Base-by-base conservation (phyloP, 192 early-diverging fungal genomes). In the Entomortierella parvispora region DNA sequence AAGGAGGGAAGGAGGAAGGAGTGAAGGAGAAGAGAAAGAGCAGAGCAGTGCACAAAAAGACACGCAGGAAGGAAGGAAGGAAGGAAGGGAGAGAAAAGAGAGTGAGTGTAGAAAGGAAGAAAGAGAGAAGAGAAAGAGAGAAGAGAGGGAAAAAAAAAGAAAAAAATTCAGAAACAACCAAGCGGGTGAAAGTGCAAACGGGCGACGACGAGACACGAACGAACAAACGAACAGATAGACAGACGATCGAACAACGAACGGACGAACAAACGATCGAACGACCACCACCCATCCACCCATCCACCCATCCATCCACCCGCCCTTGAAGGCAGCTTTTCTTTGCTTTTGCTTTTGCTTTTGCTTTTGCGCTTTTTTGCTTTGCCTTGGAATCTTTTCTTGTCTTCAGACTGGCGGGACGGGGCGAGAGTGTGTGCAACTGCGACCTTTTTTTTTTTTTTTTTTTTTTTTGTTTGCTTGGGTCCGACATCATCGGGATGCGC, bases 171-270 rank as follows among this genome's bases (percentile, higher is more conserved):
- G 32, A 4, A 22, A 62, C 52, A 45, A n/a, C 18, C 22, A 25
- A 46, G 58, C 11, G 32, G 23, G 56, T 45, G 32, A 69, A 29
- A 49, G 34, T 14, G 51, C 15, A 18, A 46, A 32, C 17, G 11
- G 9, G 42, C 28, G 46, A 33, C 42, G 49, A 29, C 18, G 53
- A 45, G 54, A 49, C 42, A 57, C 25, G 25, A 43, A 59, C 33
- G 34, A 15, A 20, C n/a, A 25, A 48, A 12, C n/a, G n/a, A n/a
- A n/a, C n/a, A n/a, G n/a, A n/a, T n/a, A n/a, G n/a, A n/a, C n/a
- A n/a, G n/a, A n/a, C n/a, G n/a, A n/a, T n/a, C n/a, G n/a, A n/a
- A n/a, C n/a, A n/a, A n/a, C n/a, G n/a, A n/a, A n/a, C n/a, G n/a
- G n/a, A n/a, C n/a, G n/a, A n/a, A n/a, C n/a, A n/a, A n/a, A n/a